Base-by-base conservation (phyloP, 1,284 basidiomycete genomes). In the Heterobasidion annosum region DNA sequence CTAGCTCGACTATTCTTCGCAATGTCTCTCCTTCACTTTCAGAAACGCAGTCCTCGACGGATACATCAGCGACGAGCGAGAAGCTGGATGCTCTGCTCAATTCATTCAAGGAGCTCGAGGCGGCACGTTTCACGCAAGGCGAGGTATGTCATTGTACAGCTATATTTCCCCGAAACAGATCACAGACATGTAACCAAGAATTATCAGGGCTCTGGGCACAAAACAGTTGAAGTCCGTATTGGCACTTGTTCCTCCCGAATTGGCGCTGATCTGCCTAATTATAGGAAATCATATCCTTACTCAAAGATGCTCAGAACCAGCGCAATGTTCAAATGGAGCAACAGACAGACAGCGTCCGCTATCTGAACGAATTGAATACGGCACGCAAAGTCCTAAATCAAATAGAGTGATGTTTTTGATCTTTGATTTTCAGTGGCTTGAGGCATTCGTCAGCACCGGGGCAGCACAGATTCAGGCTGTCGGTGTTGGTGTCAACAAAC, bases 381-480 rank as follows among this genome's bases (percentile, higher is more conserved):
- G 86, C 84, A 59, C 57, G 76, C 64, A 37, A 48, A 46, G 33
- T 47, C 40, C 42, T 16, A 25, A 16, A n/a, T 48, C 16, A 8
- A 10, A 18, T n/a, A 32, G 48, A 34, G 19, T 40, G 15, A 6
- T 53, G 32, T 33, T 32, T 48, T 12, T 13, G 9, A 32, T 32
- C 25, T 8, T 25, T 51, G 44, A 8, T 54, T n/a, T 25, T 3
- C 48, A 89, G 86, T 93, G 91, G 91, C 75, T 93, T 34, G 89
- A 91, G 61, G 73, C 82, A 2, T 91, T 92, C 64, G 87, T 91
- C 43, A 80, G 81, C 48, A 83, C 84, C 53, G 83, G 85, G 8
- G 83, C 84, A 0, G 75, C 76, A 15, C 85, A 91, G 58, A 82
- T 90, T 33, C 79, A 85, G 62, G 69, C 69, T 33, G 74, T 91